Percentiles rank a stretch among this genome's conserved stretches.
phyloP scores from a whole-genome alignment of 2,329 filamentous ascomycete species.

The Cladosporium sp. region DNA sequence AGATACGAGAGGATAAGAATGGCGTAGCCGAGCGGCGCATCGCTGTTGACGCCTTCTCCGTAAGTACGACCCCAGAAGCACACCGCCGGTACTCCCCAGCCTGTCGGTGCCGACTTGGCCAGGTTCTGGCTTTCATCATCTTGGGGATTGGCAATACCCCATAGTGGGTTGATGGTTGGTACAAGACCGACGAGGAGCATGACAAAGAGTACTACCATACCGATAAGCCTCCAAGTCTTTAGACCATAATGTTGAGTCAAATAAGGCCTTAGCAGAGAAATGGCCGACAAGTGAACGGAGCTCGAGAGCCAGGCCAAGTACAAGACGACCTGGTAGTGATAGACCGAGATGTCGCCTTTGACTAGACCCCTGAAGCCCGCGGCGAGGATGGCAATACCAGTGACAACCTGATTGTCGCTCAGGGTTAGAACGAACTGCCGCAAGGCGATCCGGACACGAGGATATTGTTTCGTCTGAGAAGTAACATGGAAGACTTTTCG shows the following conservation, averaged over 20 bases:
- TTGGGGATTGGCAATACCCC: slow-evolving; percentile 14
- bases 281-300: slow-evolving; percentile 24
- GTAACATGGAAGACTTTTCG: slow-evolving; percentile 4
- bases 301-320: slow-evolving; percentile 30
- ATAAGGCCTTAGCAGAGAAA: slow-evolving; percentile 19
- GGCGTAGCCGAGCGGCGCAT: slow-evolving; percentile 19
- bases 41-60: slow-evolving; percentile 19
- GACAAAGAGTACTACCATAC: slow-evolving; percentile 21
- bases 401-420: slow-evolving; percentile 11
- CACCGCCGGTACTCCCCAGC: slow-evolving; percentile 17
- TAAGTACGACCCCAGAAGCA: slow-evolving; percentile 20
- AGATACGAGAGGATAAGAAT: slow-evolving; percentile 24
- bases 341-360: slow-evolving; percentile 22
- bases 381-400: slow-evolving; percentile 18
- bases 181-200: slow-evolving; percentile 22
- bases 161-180: slow-evolving; percentile 20
- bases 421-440: slow-evolving; percentile 8
- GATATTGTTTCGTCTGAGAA: slow-evolving; percentile 13
- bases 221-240: slow-evolving; percentile 19
- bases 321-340: slow-evolving; percentile 25
- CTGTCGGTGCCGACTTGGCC: not conserved
- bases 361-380: slow-evolving; percentile 20
- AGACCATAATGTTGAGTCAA: slow-evolving; percentile 15
- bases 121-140: not conserved
- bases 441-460: not conserved